Evolutionary conservation across 1,284 basidiomycete genomes (phyloP).

Genomic region (Ceratobasidium sp.): DNA sequence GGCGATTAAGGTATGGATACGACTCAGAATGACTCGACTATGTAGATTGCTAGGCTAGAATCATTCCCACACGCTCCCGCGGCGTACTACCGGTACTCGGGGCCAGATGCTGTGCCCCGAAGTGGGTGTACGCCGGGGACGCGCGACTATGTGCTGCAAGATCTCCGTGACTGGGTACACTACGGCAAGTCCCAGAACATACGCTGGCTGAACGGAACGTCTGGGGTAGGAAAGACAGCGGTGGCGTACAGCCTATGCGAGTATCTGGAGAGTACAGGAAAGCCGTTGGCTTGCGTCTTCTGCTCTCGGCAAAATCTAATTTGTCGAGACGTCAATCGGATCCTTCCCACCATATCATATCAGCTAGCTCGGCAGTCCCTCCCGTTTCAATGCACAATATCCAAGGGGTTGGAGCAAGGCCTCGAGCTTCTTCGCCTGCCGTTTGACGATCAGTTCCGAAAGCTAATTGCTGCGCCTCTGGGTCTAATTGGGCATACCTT

Average conservation of each 20-base stretch:
- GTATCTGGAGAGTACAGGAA: neutral
- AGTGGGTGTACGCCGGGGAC: neutral
- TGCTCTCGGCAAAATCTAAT: neutral
- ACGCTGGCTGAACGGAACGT: conserved; percentile 9
- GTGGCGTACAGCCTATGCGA: conserved; percentile 13
- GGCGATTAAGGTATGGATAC: too few species aligned
- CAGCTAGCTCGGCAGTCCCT: neutral
- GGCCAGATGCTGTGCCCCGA: neutral
- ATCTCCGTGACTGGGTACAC: neutral
- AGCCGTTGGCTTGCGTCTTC: conserved; percentile 8
- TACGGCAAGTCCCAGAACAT: neutral
- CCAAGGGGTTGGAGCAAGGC: too few species aligned
- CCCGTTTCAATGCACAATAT: too few species aligned
- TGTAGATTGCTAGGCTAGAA: too few species aligned
- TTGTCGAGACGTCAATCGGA: conserved; percentile 1
- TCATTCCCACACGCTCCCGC: too few species aligned
- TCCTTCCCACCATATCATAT: neutral
- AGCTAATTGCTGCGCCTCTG: too few species aligned
- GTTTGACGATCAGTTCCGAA: too few species aligned
- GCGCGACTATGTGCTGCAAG: neutral
- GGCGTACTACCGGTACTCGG: neutral
- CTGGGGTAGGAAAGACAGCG: conserved; percentile 5
- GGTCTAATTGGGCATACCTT: too few species aligned
- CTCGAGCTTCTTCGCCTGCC: too few species aligned
- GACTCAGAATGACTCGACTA: too few species aligned